A percentile compares a stretch with the other conserved stretches of the same genome.
Evolutionary conservation across 345 rosid species (phyloP).

Genomic region (Noccaea bulbosa): DNA sequence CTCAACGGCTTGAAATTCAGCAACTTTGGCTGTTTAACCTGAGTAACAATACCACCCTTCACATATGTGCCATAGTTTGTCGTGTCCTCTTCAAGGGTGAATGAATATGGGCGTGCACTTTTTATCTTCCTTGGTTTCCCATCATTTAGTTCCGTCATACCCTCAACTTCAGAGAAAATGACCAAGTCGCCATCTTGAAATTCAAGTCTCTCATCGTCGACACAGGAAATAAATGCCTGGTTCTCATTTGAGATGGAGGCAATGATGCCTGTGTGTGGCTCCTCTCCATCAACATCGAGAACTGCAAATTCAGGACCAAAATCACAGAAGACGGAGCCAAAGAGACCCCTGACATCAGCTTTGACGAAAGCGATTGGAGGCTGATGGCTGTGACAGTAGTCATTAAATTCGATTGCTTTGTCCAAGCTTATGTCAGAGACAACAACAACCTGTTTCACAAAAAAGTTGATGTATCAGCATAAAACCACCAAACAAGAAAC

Average conservation of each 20-base stretch:
- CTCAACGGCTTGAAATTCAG: constrained; percentile 85
- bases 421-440: too few species aligned
- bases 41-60: constrained; percentile 97
- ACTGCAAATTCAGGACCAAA: too few species aligned
- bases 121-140: constrained; percentile 92
- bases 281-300: too few species aligned
- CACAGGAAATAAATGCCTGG: constrained; percentile 85
- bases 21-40: constrained; percentile 85
- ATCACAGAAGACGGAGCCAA: too few species aligned
- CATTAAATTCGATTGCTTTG: too few species aligned
- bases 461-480: constrained; percentile 26
- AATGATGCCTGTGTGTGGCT: too few species aligned
- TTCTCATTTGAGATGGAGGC: too few species aligned
- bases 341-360: too few species aligned
- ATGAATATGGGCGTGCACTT: constrained; percentile 84
- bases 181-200: constrained; percentile 97
- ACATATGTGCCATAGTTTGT: constrained; percentile 61
- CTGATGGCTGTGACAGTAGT: too few species aligned
- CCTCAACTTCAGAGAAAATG: constrained; percentile 93
- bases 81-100: constrained; percentile 90
- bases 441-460: constrained; percentile 55
- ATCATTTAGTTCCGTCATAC: constrained; percentile 94
- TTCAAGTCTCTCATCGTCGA: constrained; percentile 96
- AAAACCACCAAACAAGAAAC: constrained; percentile 19
- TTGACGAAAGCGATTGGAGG: too few species aligned